Conservation (phyloP, 352 stramenopile genomes). For the Pythium folliculosum region DNA sequence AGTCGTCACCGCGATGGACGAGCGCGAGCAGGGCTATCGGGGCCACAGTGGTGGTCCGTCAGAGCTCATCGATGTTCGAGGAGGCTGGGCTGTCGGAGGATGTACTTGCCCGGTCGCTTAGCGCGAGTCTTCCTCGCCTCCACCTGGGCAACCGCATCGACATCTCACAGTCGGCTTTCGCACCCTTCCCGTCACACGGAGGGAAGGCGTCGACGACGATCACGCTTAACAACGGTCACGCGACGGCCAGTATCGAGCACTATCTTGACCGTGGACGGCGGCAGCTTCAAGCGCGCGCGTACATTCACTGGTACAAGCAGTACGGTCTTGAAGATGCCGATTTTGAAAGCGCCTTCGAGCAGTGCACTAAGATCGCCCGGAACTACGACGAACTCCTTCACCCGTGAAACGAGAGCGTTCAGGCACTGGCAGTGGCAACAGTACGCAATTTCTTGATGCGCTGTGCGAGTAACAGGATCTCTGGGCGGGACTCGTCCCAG, state of each 20-base stretch:
- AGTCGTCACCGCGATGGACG: slow-evolving; percentile 24
- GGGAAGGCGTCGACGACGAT: slow-evolving; percentile 39
- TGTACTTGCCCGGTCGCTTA: not conserved
- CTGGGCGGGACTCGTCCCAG: slow-evolving; percentile 23
- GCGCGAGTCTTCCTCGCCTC: slow-evolving; percentile 7
- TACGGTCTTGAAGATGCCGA: slow-evolving; percentile 53
- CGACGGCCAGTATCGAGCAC: slow-evolving; percentile 36
- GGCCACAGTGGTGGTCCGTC: slow-evolving; percentile 8
- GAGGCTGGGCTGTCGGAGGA: not conserved
- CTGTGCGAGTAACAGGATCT: slow-evolving; percentile 36
- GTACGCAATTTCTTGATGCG: slow-evolving; percentile 20
- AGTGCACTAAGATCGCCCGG: slow-evolving; percentile 38
- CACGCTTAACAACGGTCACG: slow-evolving; percentile 55
- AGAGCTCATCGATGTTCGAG: not conserved
- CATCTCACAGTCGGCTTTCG: slow-evolving; percentile 11
- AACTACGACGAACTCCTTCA: slow-evolving; percentile 44
- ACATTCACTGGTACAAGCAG: slow-evolving; percentile 67
- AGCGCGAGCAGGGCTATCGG: slow-evolving; percentile 11
- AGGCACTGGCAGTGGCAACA: not conserved
- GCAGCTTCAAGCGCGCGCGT: slow-evolving; percentile 49
- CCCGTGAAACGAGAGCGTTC: slow-evolving; percentile 1
- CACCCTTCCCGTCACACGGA: slow-evolving; percentile 25
- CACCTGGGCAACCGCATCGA: slow-evolving; percentile 15
- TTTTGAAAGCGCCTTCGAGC: slow-evolving; percentile 49
- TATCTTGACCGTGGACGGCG: slow-evolving; percentile 48